Evolutionary conservation across 148 eudicot genomes (phyloP).

Genomic region (Amaranthus hypochondriacus): DNA sequence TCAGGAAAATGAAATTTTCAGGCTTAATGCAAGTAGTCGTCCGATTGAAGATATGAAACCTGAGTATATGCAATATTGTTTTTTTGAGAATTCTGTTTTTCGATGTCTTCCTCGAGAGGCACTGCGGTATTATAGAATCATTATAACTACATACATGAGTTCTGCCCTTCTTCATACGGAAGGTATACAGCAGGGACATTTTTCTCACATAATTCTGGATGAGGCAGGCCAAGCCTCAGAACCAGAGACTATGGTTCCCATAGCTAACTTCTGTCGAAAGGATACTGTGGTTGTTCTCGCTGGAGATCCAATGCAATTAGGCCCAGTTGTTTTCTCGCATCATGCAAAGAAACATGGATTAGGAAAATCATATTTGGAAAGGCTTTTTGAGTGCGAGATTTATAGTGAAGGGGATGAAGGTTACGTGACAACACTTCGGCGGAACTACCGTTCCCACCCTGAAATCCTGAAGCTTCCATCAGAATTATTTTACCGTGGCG

Average conservation of each 20-base stretch:
- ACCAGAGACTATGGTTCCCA: conserved; percentile 92
- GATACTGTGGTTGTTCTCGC: conserved; percentile 79
- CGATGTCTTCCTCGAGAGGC: conserved; percentile 43
- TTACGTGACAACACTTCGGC: conserved; percentile 64
- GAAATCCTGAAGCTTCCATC: conserved; percentile 78
- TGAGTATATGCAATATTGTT: conserved; percentile 42
- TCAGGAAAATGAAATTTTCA: conserved; percentile 41
- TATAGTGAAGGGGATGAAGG: conserved; percentile 48
- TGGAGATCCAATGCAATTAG: conserved; percentile 91
- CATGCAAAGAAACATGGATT: conserved; percentile 63
- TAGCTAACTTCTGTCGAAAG: conserved; percentile 49
- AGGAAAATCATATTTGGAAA: conserved; percentile 66
- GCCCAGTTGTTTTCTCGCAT: conserved; percentile 74
- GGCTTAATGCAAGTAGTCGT: conserved; percentile 86
- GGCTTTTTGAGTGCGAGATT: conserved; percentile 54
- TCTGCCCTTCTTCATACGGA: conserved; percentile 56
- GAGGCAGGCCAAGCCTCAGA: conserved; percentile 99
- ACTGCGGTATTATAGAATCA: conserved; percentile 42
- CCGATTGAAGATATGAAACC: conserved; percentile 58
- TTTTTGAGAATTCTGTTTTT: conserved; percentile 43
- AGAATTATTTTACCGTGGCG: conserved; percentile 58
- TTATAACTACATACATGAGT: conserved; percentile 79
- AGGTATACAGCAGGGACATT: conserved; percentile 61
- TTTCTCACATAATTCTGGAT: conserved; percentile 85
- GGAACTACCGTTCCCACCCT: conserved; percentile 76